Conservation (phyloP, 225 moss, liverwort and hornwort species). For the Thuidium tamariscinum region DNA sequence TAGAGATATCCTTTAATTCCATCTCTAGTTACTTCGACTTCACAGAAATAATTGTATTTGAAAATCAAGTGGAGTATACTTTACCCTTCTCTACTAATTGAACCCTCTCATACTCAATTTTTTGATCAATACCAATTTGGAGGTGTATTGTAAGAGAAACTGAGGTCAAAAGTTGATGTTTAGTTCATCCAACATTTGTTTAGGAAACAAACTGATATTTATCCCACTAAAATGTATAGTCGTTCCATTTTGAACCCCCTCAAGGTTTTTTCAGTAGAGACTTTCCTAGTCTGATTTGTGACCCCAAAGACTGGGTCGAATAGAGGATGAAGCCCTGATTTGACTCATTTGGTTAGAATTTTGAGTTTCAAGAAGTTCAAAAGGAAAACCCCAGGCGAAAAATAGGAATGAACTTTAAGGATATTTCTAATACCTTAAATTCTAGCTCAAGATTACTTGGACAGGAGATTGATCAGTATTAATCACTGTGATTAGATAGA, state of each 20-base stretch:
- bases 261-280: background rate
- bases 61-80: background rate
- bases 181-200: background rate
- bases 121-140: background rate
- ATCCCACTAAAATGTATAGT: no score
- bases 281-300: background rate
- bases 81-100: background rate
- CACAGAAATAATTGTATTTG: background rate
- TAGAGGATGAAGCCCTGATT: background rate
- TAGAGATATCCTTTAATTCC: background rate
- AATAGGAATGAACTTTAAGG: background rate
- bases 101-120: background rate
- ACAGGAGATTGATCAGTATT: background rate
- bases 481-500: background rate
- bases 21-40: background rate
- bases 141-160: background rate
- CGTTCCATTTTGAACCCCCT: background rate
- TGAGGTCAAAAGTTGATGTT: background rate
- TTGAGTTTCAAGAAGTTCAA: background rate
- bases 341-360: background rate
- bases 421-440: background rate
- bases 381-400: background rate
- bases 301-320: background rate
- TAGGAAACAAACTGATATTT: background rate
- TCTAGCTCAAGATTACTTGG: background rate